Conservation (phyloP, 345 rosid genomes). For the Arabis hirsuta region DNA sequence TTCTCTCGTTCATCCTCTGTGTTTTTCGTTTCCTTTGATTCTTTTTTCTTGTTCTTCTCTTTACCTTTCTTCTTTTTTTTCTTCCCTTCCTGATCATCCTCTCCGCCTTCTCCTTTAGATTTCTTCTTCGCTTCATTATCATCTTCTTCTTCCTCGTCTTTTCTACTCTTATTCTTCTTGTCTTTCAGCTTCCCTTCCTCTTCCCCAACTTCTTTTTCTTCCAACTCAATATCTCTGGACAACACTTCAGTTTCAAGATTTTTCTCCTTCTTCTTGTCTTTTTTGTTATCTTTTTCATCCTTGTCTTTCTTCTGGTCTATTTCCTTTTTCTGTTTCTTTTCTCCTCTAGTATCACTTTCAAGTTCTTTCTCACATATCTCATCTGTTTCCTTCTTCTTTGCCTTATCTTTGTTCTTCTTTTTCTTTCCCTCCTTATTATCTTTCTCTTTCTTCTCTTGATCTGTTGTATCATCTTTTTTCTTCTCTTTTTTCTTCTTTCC, state of each 20-base stretch:
- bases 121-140: constrained; percentile 17
- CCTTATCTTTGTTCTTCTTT: constrained; percentile 17
- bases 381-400: constrained; percentile 1
- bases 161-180: background rate
- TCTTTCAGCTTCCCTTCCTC: background rate
- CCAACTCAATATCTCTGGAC: constrained; percentile 13
- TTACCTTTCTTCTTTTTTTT: constrained; percentile 13
- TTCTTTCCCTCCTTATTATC: constrained; percentile 6
- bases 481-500: constrained; percentile 16
- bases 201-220: constrained; percentile 21
- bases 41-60: background rate
- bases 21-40: background rate
- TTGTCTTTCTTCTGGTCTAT: background rate
- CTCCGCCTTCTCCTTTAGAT: background rate
- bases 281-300: constrained; percentile 4
- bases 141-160: constrained; percentile 5
- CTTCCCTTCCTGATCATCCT: background rate
- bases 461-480: constrained; percentile 4
- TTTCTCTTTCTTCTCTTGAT: background rate
- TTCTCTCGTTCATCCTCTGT: constrained; percentile 38
- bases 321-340: constrained; percentile 21
- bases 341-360: constrained; percentile 27
- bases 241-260: constrained; percentile 25
- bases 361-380: constrained; percentile 15
- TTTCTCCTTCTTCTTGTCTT: constrained; percentile 28